Conservation (phyloP, 768 basidiomycete genomes). For the Kwoniella shandongensis region DNA sequence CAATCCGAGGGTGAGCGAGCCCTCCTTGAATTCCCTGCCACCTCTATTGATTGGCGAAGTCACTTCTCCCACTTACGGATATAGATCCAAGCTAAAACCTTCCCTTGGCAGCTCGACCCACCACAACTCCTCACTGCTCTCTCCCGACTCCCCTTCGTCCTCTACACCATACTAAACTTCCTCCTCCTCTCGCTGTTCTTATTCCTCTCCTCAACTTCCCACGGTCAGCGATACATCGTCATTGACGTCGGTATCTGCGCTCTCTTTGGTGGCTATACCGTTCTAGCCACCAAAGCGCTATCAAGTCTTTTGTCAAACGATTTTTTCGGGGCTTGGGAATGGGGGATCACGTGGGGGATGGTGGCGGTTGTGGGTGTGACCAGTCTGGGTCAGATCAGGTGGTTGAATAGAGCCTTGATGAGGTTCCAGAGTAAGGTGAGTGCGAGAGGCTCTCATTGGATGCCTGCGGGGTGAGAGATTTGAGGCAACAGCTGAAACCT, state of each 20-base stretch:
- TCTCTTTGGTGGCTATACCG: slow-evolving; percentile 65
- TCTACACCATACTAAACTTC: slow-evolving; percentile 58
- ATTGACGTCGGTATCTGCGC: slow-evolving; percentile 70
- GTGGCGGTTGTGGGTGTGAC: slow-evolving; percentile 61
- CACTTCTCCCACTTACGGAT: neutral
- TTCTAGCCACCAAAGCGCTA: slow-evolving; percentile 87
- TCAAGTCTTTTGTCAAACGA: slow-evolving; percentile 78
- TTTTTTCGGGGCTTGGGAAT: slow-evolving; percentile 72
- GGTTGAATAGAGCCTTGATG: slow-evolving; percentile 67
- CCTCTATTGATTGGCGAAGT: neutral
- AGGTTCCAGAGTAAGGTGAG: slow-evolving; percentile 85
- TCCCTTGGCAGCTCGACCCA: slow-evolving; percentile 11
- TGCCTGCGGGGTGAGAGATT: neutral
- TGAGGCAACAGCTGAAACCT: neutral
- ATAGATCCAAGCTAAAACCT: neutral
- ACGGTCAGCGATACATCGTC: slow-evolving; percentile 69
- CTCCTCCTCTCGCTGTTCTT: slow-evolving; percentile 61
- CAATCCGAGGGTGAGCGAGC: slow-evolving; percentile 57
- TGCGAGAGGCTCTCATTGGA: neutral
- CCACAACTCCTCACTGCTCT: slow-evolving; percentile 9
- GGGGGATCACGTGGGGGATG: slow-evolving; percentile 59
- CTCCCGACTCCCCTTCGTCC: slow-evolving; percentile 14
- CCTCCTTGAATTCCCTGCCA: neutral
- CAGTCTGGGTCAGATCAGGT: slow-evolving; percentile 52
- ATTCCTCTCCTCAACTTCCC: slow-evolving; percentile 64